phyloP scores from a whole-genome alignment of 2,329 filamentous ascomycete genomes.

The Cladobotryum mycophilum region DNA sequence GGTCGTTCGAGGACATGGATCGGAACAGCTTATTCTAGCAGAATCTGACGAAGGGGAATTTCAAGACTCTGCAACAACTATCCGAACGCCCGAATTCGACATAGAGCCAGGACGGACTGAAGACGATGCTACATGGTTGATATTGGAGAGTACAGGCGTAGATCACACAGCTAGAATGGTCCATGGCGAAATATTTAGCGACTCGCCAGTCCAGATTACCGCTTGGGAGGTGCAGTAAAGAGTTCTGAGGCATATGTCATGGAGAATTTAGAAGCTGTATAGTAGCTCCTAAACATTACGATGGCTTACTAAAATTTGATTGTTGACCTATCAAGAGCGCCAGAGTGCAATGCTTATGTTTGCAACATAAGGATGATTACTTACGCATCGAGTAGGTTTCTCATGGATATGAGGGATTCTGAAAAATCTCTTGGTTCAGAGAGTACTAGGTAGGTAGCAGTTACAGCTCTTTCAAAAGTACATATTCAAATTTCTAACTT shows the following conservation, averaged over 20 bases:
- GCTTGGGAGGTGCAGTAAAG: conserved; percentile 32
- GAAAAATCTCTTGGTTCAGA: too few relatives aligned
- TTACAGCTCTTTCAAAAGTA: too few relatives aligned
- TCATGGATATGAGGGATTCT: too few relatives aligned
- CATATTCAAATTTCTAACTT: too few relatives aligned
- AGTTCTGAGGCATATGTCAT: neutral
- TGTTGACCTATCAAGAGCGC: too few relatives aligned
- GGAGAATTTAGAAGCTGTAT: too few relatives aligned
- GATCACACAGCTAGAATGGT: conserved; percentile 38
- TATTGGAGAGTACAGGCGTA: conserved; percentile 72
- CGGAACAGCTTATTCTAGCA: conserved; percentile 58
- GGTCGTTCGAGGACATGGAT: conserved; percentile 66
- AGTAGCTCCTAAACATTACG: too few relatives aligned
- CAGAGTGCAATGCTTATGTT: too few relatives aligned
- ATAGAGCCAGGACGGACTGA: conserved; percentile 56
- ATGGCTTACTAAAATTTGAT: too few relatives aligned
- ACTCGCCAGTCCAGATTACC: conserved; percentile 38
- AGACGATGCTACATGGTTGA: conserved; percentile 64
- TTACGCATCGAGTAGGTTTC: too few relatives aligned
- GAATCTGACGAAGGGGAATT: conserved; percentile 69
- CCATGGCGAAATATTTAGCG: conserved; percentile 46
- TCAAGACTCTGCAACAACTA: conserved; percentile 57
- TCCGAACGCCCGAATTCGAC: conserved; percentile 70
- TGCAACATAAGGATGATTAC: too few relatives aligned
- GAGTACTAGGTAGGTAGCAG: too few relatives aligned